phyloP scores from a whole-genome alignment of 345 rosid genomes.

The Linum usitatissimum region DNA sequence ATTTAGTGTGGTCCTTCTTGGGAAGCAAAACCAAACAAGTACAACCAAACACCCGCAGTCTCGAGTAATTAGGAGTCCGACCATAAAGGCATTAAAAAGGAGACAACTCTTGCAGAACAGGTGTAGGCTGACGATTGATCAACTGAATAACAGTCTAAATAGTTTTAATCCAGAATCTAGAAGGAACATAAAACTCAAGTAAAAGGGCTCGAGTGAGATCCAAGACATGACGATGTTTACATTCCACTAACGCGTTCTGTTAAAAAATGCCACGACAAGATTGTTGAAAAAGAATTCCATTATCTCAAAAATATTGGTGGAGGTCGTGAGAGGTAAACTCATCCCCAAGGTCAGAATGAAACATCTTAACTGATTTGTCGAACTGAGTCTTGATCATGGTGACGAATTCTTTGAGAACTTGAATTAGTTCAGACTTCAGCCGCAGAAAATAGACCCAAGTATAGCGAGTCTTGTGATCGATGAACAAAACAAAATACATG shows the following conservation, averaged over 20 bases:
- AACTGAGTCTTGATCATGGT: conserved; percentile 1
- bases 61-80: background rate
- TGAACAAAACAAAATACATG: conserved; percentile 7
- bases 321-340: conserved; percentile 8
- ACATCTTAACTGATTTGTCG: background rate
- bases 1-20: background rate
- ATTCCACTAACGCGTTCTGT: background rate
- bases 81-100: background rate
- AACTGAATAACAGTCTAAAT: conserved; percentile 3
- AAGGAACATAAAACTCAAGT: conserved; percentile 2
- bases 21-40: conserved; percentile 9
- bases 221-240: conserved; percentile 8
- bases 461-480: conserved; percentile 1
- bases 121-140: background rate
- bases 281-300: conserved; percentile 5
- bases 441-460: conserved; percentile 10
- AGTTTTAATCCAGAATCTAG: conserved; percentile 6
- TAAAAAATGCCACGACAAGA: conserved; percentile 9
- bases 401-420: background rate
- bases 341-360: background rate
- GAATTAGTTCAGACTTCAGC: background rate
- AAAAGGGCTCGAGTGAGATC: conserved; percentile 4
- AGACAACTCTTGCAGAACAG: background rate
- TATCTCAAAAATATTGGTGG: background rate
- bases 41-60: conserved; percentile 6